These are phyloP conservation scores for Candida sojae DNA, from an alignment of 1,139 yeast genomes.

Conservation along the genomic window DNA sequence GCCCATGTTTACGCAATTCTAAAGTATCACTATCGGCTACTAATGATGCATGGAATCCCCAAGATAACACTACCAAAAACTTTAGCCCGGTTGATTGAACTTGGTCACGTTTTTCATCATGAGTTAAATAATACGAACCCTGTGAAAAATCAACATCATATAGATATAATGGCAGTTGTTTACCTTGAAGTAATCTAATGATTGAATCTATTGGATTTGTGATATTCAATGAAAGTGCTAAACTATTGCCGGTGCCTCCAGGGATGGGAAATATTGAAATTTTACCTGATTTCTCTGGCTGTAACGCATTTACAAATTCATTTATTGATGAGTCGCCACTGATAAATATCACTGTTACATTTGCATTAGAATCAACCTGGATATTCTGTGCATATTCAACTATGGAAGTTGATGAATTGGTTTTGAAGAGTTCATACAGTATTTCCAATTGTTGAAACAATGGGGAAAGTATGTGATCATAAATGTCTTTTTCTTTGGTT, in stretches of 20 bases:
- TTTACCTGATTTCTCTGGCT: constrained; percentile 5
- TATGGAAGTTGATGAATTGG: constrained; percentile 37
- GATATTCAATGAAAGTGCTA: constrained; percentile 62
- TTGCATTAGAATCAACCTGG: constrained; percentile 12
- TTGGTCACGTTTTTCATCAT: constrained; percentile 20
- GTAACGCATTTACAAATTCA: constrained; percentile 67
- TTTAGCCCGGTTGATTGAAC: constrained; percentile 23
- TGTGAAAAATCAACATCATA: constrained; percentile 58
- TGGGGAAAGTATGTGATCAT: constrained; percentile 44
- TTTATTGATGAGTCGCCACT: constrained; percentile 87
- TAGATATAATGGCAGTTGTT: constrained; percentile 45
- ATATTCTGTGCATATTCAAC: constrained; percentile 33
- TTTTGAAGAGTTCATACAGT: constrained; percentile 38
- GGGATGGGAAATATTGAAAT: constrained; percentile 58
- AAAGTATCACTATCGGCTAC: constrained; percentile 80
- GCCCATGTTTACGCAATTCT: constrained; percentile 63
- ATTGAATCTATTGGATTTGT: constrained; percentile 39
- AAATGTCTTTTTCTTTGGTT: constrained; percentile 36
- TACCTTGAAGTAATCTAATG: constrained; percentile 37
- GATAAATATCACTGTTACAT: constrained; percentile 54
- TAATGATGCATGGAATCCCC: constrained; percentile 85
- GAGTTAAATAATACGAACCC: constrained; percentile 33
- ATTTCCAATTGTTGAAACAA: constrained; percentile 39
- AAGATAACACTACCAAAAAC: constrained; percentile 72
- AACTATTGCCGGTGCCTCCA: constrained; percentile 85